Evolutionary conservation across 768 basidiomycete genomes (phyloP), one percentile per base, ranked within the genome.

Genomic region (Boletus tomentosulus): DNA sequence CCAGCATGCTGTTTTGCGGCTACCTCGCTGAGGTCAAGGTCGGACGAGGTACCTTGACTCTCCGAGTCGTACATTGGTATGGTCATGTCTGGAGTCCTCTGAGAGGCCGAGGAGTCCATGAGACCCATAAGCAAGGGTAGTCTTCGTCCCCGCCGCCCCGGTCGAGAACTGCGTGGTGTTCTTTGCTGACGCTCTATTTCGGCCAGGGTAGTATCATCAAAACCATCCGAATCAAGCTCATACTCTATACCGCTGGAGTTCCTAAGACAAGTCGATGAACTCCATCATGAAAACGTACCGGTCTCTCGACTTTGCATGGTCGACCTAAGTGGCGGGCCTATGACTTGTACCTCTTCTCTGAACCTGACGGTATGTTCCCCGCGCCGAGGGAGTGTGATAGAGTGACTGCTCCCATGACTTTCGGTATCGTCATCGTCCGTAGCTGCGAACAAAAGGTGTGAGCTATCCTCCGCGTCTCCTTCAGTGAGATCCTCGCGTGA

Each of bases 121-220:
- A 93, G 75, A 22, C 92, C 92, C 3, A 87, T 81, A 24, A 94
- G 78, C n/a, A 92, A 76, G 0, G 90, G 92, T 77, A 84, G 84
- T 55, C 84, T 82, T 51, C 84, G 81, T 42, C 74, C 71, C 19
- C 72, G 71, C 48, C 70, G 71, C 34, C 75, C 67, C n/a, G 66
- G 47, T 50, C 66, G 62, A 60, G 62, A 58, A 51, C 68, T 61
- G 19, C 55, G 57, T 15, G 50, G 41, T 8, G 39, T 54, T 31
- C 56, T 59, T 35, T 71, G 68, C 30, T 66, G 62, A 37, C 55
- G 68, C 42, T 58, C 69, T 38, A 71, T 64, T 38, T 72, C 68
- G 3, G 61, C 61, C 38, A 70, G 59, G 30, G 68, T 39, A 0
- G 72, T 56, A 60, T 85, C 85, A 50, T 91, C 89, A 12, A 93